Evolutionary conservation across 108 stramenopile genomes (phyloP).

Genomic region (Aurantiochytrium sp.): DNA sequence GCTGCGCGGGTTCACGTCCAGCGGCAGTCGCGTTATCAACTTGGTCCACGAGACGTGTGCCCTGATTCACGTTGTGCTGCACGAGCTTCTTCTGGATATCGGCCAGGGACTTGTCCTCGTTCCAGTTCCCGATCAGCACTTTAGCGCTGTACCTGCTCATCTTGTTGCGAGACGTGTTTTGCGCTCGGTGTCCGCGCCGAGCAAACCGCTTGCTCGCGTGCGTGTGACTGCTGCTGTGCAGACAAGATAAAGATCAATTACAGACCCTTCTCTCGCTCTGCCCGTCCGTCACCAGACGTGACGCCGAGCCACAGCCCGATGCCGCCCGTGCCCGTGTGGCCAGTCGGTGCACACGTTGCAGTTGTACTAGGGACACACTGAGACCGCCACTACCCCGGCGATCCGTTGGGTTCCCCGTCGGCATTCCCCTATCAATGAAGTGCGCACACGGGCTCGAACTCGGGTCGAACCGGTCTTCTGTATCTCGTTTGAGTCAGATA

Average conservation of each 20-base stretch:
- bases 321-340: no score
- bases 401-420: no score
- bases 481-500: no score
- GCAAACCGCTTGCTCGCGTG: background rate
- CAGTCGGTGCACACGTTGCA: no score
- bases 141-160: background rate
- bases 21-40: background rate
- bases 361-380: no score
- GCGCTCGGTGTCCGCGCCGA: background rate
- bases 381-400: no score
- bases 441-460: no score
- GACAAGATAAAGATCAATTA: background rate
- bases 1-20: background rate
- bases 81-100: background rate
- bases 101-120: background rate
- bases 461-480: no score
- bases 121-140: slow-evolving; percentile 13
- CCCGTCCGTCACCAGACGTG: no score
- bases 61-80: background rate
- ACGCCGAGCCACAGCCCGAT: no score
- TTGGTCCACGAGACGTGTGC: background rate
- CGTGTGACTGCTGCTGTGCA: background rate
- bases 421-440: no score
- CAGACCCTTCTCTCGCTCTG: no score
- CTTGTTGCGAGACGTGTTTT: background rate